Percentiles rank a stretch among this genome's conserved stretches.
These are phyloP conservation scores for Infundibulicybe gibba DNA, from an alignment of 768 basidiomycete genomes.

Conservation along the genomic window DNA sequence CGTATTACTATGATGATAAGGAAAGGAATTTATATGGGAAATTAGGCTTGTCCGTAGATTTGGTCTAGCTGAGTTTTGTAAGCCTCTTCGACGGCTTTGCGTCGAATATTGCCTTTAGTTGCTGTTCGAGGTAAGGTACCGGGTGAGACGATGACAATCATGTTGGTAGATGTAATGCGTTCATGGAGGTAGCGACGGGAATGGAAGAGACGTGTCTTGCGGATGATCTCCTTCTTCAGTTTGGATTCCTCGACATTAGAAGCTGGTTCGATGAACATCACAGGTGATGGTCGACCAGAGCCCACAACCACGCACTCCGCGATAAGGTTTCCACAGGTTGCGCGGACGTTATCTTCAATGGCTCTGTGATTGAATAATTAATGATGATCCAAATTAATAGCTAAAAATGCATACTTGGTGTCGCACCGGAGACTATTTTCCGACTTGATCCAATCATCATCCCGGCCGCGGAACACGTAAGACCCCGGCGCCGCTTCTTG, in stretches of 20 bases:
- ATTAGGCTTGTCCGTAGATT: slow-evolving; percentile 34
- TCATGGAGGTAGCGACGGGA: slow-evolving; percentile 75
- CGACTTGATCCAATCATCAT: slow-evolving; percentile 75
- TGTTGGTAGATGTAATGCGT: slow-evolving; percentile 59
- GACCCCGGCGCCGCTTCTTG: slow-evolving; percentile 44
- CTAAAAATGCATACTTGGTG: slow-evolving; percentile 44
- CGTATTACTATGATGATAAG: slow-evolving; percentile 2
- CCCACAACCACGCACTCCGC: slow-evolving; percentile 77
- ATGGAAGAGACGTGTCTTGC: slow-evolving; percentile 72
- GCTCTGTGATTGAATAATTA: slow-evolving; percentile 31
- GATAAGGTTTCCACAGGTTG: slow-evolving; percentile 61
- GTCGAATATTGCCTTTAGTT: slow-evolving; percentile 80
- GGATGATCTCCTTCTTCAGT: slow-evolving; percentile 69
- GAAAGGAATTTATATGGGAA: neutral
- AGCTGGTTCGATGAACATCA: slow-evolving; percentile 69
- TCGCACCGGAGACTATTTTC: slow-evolving; percentile 66
- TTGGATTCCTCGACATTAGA: slow-evolving; percentile 48
- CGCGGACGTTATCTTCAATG: slow-evolving; percentile 74
- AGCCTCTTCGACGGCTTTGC: slow-evolving; percentile 69
- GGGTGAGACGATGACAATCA: slow-evolving; percentile 64
- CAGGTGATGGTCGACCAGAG: slow-evolving; percentile 70
- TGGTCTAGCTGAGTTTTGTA: slow-evolving; percentile 56
- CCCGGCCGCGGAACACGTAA: slow-evolving; percentile 56
- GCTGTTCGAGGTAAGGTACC: slow-evolving; percentile 73
- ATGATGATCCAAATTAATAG: no score